Conservation (phyloP, 768 basidiomycete genomes). For the Mycena crocata region DNA sequence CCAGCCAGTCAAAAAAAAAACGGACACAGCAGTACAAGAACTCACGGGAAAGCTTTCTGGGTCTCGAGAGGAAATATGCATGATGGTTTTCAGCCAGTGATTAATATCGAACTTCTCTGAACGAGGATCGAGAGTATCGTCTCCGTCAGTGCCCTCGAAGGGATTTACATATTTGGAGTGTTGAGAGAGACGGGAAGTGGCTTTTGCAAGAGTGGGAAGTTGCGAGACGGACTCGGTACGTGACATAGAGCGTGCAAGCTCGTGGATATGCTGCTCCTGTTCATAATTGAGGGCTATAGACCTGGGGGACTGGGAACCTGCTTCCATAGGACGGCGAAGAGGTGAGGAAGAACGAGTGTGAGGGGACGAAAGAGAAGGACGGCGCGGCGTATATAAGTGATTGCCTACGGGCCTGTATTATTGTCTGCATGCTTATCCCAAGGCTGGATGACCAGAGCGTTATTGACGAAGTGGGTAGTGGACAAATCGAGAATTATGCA, state of each 20-base stretch:
- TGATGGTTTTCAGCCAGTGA: conserved; percentile 46
- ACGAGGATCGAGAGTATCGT: conserved; percentile 47
- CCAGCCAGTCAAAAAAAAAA: not conserved
- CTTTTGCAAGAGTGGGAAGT: not conserved
- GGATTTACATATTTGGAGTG: conserved; percentile 31
- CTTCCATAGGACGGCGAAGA: no score
- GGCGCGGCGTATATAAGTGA: no score
- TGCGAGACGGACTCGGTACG: no score
- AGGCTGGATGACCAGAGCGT: no score
- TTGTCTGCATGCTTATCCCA: no score
- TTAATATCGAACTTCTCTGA: conserved; percentile 47
- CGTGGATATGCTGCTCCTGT: conserved; percentile 19
- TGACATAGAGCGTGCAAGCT: conserved; percentile 25
- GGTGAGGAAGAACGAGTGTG: no score
- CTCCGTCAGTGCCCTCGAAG: conserved; percentile 43
- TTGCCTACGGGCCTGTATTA: no score
- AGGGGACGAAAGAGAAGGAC: no score
- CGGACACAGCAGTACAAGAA: not conserved
- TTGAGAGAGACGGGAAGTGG: not conserved
- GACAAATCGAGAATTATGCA: no score
- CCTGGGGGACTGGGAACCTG: no score
- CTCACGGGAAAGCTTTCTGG: conserved; percentile 40
- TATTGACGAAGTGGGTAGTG: no score
- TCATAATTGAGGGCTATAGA: conserved; percentile 20
- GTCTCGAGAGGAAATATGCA: conserved; percentile 40